phyloP scores from a whole-genome alignment of 1,284 basidiomycete genomes.

The Paramarasmius palmivorus region DNA sequence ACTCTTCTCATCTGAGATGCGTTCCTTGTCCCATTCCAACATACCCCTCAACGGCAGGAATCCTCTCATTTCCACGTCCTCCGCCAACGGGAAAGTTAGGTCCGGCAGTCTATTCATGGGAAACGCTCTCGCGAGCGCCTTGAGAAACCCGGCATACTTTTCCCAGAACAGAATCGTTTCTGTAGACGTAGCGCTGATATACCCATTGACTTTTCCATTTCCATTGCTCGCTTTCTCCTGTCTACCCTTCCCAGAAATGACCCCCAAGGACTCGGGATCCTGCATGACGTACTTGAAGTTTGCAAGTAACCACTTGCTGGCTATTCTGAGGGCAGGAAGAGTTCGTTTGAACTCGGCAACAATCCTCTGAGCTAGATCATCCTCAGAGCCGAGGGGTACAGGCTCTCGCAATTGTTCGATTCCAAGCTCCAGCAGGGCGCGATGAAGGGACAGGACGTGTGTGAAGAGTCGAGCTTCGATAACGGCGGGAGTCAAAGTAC shows the following conservation, averaged over 20 bases:
- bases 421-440: constrained; percentile 69
- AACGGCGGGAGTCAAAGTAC: constrained; percentile 20
- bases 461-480: constrained; percentile 72
- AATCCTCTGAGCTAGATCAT: constrained; percentile 78
- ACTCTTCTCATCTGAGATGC: constrained; percentile 14
- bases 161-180: constrained; percentile 69
- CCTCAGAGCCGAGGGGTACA: constrained; percentile 53
- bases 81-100: constrained; percentile 74
- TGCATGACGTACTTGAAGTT: constrained; percentile 75
- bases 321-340: constrained; percentile 84
- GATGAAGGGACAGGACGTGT: constrained; percentile 76
- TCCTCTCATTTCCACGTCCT: constrained; percentile 89
- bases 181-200: constrained; percentile 21
- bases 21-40: constrained; percentile 35
- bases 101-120: constrained; percentile 67
- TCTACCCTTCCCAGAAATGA: constrained; percentile 20
- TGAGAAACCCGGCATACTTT: constrained; percentile 70
- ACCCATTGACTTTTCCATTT: constrained; percentile 28
- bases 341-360: constrained; percentile 85
- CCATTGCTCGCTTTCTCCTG: constrained; percentile 21
- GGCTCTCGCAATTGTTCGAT: constrained; percentile 54
- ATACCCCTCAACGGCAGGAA: constrained; percentile 80
- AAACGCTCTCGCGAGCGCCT: constrained; percentile 67
- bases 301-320: constrained; percentile 85
- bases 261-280: constrained; percentile 30